Evolutionary conservation across 176 grass and related monocot species (phyloP), one percentile per base, ranked within the genome.

Genomic region (Cenchrus purpureus): DNA sequence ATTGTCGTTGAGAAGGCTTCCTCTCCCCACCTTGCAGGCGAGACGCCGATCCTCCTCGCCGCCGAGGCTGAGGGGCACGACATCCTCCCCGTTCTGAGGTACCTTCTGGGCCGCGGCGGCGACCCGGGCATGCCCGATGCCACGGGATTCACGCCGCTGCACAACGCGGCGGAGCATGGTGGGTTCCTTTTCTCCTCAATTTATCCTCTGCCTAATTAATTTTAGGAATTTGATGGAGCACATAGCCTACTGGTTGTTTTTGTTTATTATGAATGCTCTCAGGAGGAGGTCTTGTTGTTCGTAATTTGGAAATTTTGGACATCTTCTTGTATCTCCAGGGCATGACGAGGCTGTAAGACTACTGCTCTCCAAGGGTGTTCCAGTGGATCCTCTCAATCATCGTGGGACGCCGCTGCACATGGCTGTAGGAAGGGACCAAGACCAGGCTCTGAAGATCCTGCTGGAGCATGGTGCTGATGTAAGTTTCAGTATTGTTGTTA

Each of bases 381-480:
- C 49, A 12, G 64, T 92, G 59, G 90, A 89, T 67, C 54, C 82
- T 20, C 1, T 84, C 8, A 13, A 60, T 44, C 29, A 68, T 51
- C 14, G 5, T 7, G 82, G 86, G 10, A 71, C 77, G 12, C 86
- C 78, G 16, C 66, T 88, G 73, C 76, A 81, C 58, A 12, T 85
- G 55, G 90, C 86, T 63, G 14, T 58, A 44, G 2, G 1, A 13
- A 16, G 10, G 20, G 31, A 10, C 48, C 34, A 53, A 6, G 61
- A 44, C 43, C 16, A 57, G 68, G 22, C 73, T 65, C 20, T 85
- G n/a, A 76, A 81, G 60, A 28, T 91, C 84, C 79, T 88, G 54
- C 73, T 91, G 65, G 76, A 86, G 6, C 75, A 74, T 84, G 68
- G 74, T 56, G 90, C 90, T 12, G 63, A 88, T 82, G 86, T 91